Percentiles rank a stretch among this genome's conserved stretches.
Conservation (phyloP, 2,329 filamentous ascomycete species). For the Nemania bipapillata region DNA sequence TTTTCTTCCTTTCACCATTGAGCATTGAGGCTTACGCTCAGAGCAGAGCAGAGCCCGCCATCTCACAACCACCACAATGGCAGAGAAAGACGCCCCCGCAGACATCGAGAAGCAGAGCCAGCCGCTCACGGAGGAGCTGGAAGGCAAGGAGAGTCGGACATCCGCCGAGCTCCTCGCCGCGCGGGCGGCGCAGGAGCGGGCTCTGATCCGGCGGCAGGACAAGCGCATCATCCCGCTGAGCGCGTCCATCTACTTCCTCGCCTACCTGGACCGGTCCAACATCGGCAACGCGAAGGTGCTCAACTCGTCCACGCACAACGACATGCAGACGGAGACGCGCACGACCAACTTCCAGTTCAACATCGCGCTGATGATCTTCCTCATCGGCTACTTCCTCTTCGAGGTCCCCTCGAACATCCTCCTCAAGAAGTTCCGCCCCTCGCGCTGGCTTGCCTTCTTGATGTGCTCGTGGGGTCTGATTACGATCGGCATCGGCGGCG, state of each 20-base stretch:
- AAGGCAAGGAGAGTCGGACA: slow-evolving; percentile 35
- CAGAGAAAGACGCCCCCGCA: slow-evolving; percentile 32
- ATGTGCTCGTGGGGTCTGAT: slow-evolving; percentile 74
- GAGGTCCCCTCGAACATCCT: slow-evolving; percentile 74
- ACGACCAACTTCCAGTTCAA: slow-evolving; percentile 51
- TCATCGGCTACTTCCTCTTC: slow-evolving; percentile 58
- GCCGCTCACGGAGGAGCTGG: slow-evolving; percentile 40
- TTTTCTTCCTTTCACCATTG: too few relatives aligned
- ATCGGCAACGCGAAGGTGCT: slow-evolving; percentile 59
- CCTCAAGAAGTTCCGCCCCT: slow-evolving; percentile 71
- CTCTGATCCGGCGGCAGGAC: slow-evolving; percentile 59
- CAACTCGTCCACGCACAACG: slow-evolving; percentile 52
- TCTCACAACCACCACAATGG: slow-evolving; percentile 36
- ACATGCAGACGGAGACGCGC: slow-evolving; percentile 51
- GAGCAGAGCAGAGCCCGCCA: background rate
- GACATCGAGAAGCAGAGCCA: slow-evolving; percentile 46
- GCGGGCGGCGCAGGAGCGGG: slow-evolving; percentile 39
- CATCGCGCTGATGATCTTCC: slow-evolving; percentile 54
- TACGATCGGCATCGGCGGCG: slow-evolving; percentile 73
- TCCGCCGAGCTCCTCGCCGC: slow-evolving; percentile 15
- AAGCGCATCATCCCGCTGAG: slow-evolving; percentile 65
- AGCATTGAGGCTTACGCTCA: background rate
- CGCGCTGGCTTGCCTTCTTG: slow-evolving; percentile 72
- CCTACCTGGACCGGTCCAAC: slow-evolving; percentile 67
- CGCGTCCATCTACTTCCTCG: slow-evolving; percentile 65